Evolutionary conservation across 2,329 filamentous ascomycete species (phyloP).

Genomic region (Fonsecaea nubica): DNA sequence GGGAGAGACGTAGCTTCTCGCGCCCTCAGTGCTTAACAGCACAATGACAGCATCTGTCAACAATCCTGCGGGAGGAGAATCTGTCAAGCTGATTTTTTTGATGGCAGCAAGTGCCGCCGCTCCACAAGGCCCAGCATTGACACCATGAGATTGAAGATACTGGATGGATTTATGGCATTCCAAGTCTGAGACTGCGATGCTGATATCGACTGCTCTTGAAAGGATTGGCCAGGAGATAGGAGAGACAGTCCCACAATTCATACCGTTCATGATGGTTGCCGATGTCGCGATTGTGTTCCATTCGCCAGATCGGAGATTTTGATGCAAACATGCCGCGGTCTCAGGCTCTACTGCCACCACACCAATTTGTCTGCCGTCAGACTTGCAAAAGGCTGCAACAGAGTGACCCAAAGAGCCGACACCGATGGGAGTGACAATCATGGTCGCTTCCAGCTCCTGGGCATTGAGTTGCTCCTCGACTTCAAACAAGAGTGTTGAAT

Average conservation of each 20-base stretch:
- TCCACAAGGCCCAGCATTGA: constrained; percentile 69
- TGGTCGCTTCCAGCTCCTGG: constrained; percentile 50
- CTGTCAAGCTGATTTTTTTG: constrained; percentile 51
- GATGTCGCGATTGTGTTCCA: constrained; percentile 60
- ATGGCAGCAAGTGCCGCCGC: constrained; percentile 64
- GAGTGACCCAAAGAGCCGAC: constrained; percentile 76
- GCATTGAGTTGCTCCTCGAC: constrained; percentile 66
- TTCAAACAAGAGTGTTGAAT: constrained; percentile 74
- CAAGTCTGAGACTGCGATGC: constrained; percentile 65
- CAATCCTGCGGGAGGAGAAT: constrained; percentile 49
- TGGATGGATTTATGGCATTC: constrained; percentile 67
- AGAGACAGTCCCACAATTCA: constrained; percentile 75
- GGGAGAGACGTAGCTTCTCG: constrained; percentile 60
- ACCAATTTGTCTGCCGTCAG: constrained; percentile 42
- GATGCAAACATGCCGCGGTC: constrained; percentile 62
- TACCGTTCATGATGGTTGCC: constrained; percentile 74
- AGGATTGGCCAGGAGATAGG: constrained; percentile 69
- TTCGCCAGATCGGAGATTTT: constrained; percentile 57
- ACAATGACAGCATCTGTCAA: constrained; percentile 64
- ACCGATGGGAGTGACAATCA: constrained; percentile 71
- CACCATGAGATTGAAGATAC: constrained; percentile 56
- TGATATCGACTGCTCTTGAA: constrained; percentile 64
- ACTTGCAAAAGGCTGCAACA: constrained; percentile 70
- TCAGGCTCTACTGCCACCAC: constrained; percentile 75
- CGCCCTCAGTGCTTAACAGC: constrained; percentile 71